phyloP scores from a whole-genome alignment of 352 stramenopile genomes.

The Phytophthora agathidicida region DNA sequence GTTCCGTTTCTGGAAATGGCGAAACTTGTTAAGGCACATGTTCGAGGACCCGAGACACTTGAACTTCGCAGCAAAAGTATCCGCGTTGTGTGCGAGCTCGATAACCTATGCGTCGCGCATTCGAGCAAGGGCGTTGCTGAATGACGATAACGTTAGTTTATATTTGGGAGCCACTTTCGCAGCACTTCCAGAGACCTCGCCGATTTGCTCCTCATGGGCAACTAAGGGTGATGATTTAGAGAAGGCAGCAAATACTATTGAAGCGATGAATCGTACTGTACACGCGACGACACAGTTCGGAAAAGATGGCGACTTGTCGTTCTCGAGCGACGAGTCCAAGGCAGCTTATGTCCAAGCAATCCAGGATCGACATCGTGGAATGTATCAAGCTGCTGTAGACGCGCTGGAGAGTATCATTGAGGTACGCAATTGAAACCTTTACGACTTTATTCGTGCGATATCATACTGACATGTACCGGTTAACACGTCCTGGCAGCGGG shows the following conservation, averaged over 20 bases:
- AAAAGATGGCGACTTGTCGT: conserved; percentile 6
- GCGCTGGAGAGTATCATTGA: conserved; percentile 52
- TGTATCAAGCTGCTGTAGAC: conserved; percentile 45
- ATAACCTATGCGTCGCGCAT: conserved; percentile 46
- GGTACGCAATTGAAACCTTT: conserved; percentile 31
- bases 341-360: conserved; percentile 37
- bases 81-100: conserved; percentile 51
- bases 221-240: background rate
- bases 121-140: background rate
- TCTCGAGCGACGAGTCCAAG: conserved; percentile 39
- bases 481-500: conserved; percentile 35
- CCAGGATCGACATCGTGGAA: conserved; percentile 38
- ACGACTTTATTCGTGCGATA: background rate
- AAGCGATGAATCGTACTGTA: conserved; percentile 17
- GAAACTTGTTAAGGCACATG: conserved; percentile 32
- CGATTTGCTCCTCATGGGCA: background rate
- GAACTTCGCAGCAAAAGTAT: conserved; percentile 45
- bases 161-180: conserved; percentile 9
- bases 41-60: conserved; percentile 49
- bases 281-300: background rate
- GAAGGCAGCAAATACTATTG: background rate
- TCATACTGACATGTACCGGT: no score
- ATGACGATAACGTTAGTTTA: background rate
- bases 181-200: background rate
- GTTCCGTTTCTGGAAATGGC: conserved; percentile 29